Conservation (phyloP, 2,329 filamentous ascomycete species). For the Nannizzia gypsea region DNA sequence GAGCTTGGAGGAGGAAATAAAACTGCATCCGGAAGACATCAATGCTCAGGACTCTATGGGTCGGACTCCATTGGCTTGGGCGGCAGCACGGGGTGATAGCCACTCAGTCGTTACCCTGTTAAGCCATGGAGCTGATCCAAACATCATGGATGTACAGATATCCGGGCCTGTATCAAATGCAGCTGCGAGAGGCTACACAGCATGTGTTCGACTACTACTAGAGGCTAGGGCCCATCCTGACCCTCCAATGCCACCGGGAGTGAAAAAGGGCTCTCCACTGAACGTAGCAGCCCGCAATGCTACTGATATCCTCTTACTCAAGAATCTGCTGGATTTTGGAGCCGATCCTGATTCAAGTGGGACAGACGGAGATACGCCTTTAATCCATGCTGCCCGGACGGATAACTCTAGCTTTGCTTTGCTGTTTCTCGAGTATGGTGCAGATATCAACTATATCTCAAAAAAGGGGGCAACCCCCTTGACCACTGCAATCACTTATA, state of each 20-base stretch:
- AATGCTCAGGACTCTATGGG: constrained; percentile 18
- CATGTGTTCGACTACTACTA: constrained; percentile 19
- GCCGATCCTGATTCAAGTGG: constrained; percentile 21
- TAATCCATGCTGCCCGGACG: constrained; percentile 24
- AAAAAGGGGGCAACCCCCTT: constrained; percentile 22
- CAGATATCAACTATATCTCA: constrained; percentile 24
- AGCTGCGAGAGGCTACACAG: constrained; percentile 14
- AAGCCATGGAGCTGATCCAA: constrained; percentile 18
- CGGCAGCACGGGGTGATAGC: constrained; percentile 19
- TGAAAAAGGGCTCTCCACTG: constrained; percentile 23
- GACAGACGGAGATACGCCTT: constrained; percentile 22
- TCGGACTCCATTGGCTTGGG: constrained; percentile 20
- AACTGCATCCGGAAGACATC: constrained; percentile 15
- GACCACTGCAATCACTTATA: constrained; percentile 26
- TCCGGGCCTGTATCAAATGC: constrained; percentile 17
- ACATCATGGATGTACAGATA: constrained; percentile 18
- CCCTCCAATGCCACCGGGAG: constrained; percentile 17
- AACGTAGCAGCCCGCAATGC: constrained; percentile 24
- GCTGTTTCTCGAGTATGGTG: constrained; percentile 26
- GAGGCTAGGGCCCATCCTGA: constrained; percentile 22
- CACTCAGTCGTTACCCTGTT: constrained; percentile 16
- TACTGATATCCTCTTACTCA: constrained; percentile 20
- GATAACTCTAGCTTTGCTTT: constrained; percentile 23
- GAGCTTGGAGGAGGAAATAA: constrained; percentile 16
- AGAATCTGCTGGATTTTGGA: constrained; percentile 24